Evolutionary conservation across 305 asterid genomes (phyloP), one percentile per base, ranked within the genome.

Genomic region (Salvia sclarea): DNA sequence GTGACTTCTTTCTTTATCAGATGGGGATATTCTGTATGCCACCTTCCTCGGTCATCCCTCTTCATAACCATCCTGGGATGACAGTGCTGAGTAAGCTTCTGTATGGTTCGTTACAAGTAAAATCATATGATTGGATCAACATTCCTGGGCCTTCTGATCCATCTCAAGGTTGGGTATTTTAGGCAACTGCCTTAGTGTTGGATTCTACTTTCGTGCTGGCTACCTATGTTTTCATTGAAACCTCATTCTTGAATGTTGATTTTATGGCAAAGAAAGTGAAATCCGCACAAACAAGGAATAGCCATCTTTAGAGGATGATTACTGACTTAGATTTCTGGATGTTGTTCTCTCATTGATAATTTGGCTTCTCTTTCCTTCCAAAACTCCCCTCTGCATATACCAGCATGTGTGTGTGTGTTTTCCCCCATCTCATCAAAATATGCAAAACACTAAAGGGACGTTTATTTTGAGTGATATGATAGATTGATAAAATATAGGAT

Each of bases 11-110:
- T 25, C 68, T 71, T 72, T 72, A 70, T 66, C 90, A 94, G 99
- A 87, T 94, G 85, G 99, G 99, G 65, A 94, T 94, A 81, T 94
- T 94, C 80, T 81, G 87, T 79, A 91, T 94, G 99, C 99, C 99
- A 49, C 85, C 97, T 74, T 80, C 96, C 66, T 91, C 99, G 6
- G 62, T 94, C 77, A 94, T 94, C 77, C 99, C 99, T 18, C 91
- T 94, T 75, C 99, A 94, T 76, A 94, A 94, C 70, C 99, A 94
- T 80, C 99, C 99, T 70, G 99, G 97, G 72, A 94, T 94, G 99
- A 94, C 99, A 58, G 99, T 94, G 72, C 85, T 94, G 80, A 94
- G 99, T 87, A 94, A 94, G 88, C 97, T 94, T 73, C 76, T 94
- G 67, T 94, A 89, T 73, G 99, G 99, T 78, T 77, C 97, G 49